These are phyloP conservation scores for Ramichloridium luteum DNA, from an alignment of 2,329 filamentous ascomycete species.

Conservation along the genomic window DNA sequence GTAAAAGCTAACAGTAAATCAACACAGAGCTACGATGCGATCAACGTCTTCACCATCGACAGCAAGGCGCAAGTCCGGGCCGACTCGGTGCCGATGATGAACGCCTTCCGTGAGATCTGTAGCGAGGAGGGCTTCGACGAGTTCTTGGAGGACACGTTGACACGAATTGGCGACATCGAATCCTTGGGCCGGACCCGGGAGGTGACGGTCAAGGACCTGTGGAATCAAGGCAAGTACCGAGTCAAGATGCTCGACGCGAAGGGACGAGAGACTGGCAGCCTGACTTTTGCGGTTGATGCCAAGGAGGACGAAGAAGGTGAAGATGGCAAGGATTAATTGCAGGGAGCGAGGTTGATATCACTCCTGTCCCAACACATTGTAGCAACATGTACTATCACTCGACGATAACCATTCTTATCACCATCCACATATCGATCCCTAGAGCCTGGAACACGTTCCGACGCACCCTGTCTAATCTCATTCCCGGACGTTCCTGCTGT, in stretches of 20 bases:
- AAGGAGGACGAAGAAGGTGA: slow-evolving; percentile 17
- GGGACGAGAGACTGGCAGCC: slow-evolving; percentile 35
- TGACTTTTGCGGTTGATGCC: slow-evolving; percentile 35
- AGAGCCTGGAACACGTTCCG: too few species aligned
- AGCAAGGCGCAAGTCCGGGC: slow-evolving; percentile 76
- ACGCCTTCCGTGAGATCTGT: slow-evolving; percentile 79
- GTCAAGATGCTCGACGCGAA: slow-evolving; percentile 40
- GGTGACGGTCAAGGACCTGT: slow-evolving; percentile 87
- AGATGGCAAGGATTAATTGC: slow-evolving; percentile 12
- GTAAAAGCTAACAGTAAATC: too few species aligned
- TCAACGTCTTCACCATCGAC: slow-evolving; percentile 93
- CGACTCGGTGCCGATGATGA: slow-evolving; percentile 91
- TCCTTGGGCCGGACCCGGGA: slow-evolving; percentile 87
- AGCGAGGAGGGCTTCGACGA: slow-evolving; percentile 63
- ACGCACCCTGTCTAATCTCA: too few species aligned
- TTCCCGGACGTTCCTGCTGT: too few species aligned
- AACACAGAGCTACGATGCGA: slow-evolving; percentile 72
- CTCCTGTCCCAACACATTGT: too few species aligned
- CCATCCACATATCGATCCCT: too few species aligned
- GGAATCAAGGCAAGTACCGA: slow-evolving; percentile 69
- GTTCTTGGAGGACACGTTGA: slow-evolving; percentile 67
- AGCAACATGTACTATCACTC: too few species aligned
- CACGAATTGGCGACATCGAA: slow-evolving; percentile 86
- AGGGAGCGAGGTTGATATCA: too few species aligned
- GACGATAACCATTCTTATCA: too few species aligned